Percentiles rank a stretch among this genome's conserved stretches.
Evolutionary conservation across 768 basidiomycete genomes (phyloP).

Genomic region (Tulasnella sp.): DNA sequence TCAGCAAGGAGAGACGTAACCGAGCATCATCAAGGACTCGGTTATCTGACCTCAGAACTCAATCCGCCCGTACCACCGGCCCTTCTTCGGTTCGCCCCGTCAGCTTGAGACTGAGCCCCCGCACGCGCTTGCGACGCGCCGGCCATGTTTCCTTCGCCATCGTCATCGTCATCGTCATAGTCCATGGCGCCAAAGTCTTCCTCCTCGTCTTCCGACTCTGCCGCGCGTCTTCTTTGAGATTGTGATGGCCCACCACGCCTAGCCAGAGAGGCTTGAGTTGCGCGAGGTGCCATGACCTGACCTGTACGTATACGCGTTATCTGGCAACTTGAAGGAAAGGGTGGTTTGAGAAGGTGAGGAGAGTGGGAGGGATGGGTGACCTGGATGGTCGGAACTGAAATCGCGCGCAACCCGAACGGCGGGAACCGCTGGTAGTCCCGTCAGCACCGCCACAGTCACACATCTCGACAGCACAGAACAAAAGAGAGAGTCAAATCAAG

Average conservation of each 20-base stretch:
- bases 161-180: slow-evolving; percentile 38
- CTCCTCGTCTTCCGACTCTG: slow-evolving; percentile 36
- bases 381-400: neutral
- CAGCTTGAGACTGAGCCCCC: neutral
- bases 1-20: neutral
- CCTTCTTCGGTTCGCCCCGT: neutral
- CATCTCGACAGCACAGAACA: no score
- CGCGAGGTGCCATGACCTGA: neutral
- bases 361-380: neutral
- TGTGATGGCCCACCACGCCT: slow-evolving; percentile 29
- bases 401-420: neutral
- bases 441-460: neutral
- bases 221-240: slow-evolving; percentile 31
- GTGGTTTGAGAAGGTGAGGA: neutral
- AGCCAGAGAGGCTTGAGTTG: neutral
- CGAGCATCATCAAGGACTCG: neutral
- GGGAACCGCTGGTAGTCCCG: neutral
- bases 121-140: slow-evolving; percentile 14
- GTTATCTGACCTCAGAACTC: neutral
- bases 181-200: slow-evolving; percentile 37
- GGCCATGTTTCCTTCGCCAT: slow-evolving; percentile 25
- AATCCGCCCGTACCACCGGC: slow-evolving; percentile 4
- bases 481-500: no score
- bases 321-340: neutral
- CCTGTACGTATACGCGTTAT: neutral